Conservation (phyloP, 345 rosid genomes). For the Pistacia integerrima region DNA sequence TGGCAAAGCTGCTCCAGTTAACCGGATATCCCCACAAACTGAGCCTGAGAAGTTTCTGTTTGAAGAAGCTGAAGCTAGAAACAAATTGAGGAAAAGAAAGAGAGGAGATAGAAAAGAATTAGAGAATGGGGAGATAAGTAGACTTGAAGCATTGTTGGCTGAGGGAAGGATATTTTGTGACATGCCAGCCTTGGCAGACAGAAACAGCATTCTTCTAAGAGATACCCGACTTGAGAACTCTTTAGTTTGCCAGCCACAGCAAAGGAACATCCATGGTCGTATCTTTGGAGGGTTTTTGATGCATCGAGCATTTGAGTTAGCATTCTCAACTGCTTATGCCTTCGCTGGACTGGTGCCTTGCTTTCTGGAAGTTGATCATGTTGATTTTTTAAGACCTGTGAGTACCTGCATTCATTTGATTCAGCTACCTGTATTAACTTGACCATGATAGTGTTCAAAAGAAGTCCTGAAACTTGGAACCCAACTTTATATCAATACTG, state of each 20-base stretch:
- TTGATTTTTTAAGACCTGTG: slow-evolving; percentile 83
- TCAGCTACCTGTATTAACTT: not conserved
- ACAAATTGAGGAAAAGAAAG: slow-evolving; percentile 59
- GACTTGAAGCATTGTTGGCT: slow-evolving; percentile 55
- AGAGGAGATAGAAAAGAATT: slow-evolving; percentile 49
- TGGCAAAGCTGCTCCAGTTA: slow-evolving; percentile 73
- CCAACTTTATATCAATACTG: not conserved
- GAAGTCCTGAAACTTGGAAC: not conserved
- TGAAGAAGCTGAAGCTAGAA: slow-evolving; percentile 79
- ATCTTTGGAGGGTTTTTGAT: slow-evolving; percentile 80
- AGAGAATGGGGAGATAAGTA: slow-evolving; percentile 42
- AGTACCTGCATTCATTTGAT: slow-evolving; percentile 32
- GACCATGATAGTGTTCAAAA: not conserved
- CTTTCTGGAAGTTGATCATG: slow-evolving; percentile 88
- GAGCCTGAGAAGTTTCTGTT: slow-evolving; percentile 57
- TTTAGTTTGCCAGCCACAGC: slow-evolving; percentile 84
- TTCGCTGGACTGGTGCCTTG: slow-evolving; percentile 79
- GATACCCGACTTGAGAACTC: slow-evolving; percentile 71
- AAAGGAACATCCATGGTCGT: slow-evolving; percentile 79
- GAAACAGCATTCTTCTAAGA: slow-evolving; percentile 79
- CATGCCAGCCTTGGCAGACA: slow-evolving; percentile 85
- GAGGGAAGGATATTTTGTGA: slow-evolving; percentile 82
- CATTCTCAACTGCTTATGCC: slow-evolving; percentile 85
- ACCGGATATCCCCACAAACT: slow-evolving; percentile 72
- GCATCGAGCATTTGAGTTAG: slow-evolving; percentile 85